Conservation (phyloP, 257 asterid genomes). For the Solanum bukasovii region DNA sequence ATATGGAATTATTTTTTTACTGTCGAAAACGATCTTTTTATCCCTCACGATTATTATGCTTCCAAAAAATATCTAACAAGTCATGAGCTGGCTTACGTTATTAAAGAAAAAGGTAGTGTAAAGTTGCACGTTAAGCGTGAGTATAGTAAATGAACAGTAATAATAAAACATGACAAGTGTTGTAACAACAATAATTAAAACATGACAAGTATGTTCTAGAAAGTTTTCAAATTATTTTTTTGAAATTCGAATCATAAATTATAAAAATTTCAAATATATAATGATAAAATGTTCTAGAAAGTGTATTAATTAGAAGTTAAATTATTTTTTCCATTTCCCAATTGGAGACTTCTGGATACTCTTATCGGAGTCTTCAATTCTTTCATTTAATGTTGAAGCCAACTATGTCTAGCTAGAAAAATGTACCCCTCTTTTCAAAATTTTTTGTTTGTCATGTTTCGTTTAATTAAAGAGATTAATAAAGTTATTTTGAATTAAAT, state of each 20-base stretch:
- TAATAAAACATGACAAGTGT: not conserved
- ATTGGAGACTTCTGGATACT: not conserved
- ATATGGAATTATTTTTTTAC: too few relatives aligned
- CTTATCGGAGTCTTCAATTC: not conserved
- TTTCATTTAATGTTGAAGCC: not conserved
- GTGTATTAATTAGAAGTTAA: not conserved
- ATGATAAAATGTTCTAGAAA: not conserved
- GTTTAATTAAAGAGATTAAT: too few relatives aligned
- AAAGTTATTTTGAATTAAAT: too few relatives aligned
- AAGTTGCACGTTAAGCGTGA: not conserved
- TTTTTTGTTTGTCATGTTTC: too few relatives aligned
- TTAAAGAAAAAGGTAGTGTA: not conserved
- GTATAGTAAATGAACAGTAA: not conserved
- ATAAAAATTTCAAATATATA: too few relatives aligned
- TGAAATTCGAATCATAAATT: not conserved
- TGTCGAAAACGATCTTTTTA: rapidly evolving
- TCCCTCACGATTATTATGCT: too few relatives aligned
- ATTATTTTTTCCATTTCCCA: not conserved
- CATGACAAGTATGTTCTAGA: not conserved
- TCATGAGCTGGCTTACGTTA: not conserved
- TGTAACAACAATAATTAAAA: not conserved
- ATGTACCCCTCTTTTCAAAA: not conserved
- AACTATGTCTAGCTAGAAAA: not conserved
- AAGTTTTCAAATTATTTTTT: not conserved
- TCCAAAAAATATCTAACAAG: not conserved